Evolutionary conservation across 495 filamentous ascomycete genomes (phyloP).

Genomic region (Tuber magnatum): DNA sequence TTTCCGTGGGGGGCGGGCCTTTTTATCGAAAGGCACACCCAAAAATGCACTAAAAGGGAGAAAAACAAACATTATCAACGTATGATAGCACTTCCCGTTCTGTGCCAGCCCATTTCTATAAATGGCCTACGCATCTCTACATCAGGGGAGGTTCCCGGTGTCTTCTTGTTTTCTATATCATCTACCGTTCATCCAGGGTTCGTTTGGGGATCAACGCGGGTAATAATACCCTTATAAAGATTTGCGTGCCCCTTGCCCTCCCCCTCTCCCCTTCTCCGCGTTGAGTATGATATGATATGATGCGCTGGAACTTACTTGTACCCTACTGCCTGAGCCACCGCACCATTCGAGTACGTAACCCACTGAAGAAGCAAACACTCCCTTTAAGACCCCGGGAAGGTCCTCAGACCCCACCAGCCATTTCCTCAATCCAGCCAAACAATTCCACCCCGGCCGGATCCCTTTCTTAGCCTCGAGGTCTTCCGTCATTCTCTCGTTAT

Average conservation of each 20-base stretch:
- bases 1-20: not conserved
- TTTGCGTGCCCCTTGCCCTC: slow-evolving; percentile 6
- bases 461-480: not conserved
- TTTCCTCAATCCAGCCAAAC: slow-evolving; percentile 5
- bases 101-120: not conserved
- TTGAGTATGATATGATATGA: not conserved
- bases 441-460: not conserved
- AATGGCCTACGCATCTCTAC: not conserved
- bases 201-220: slow-evolving; percentile 6
- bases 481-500: not conserved
- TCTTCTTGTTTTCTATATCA: not conserved
- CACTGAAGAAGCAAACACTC: not conserved
- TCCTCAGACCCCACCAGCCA: slow-evolving; percentile 10
- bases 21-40: not conserved
- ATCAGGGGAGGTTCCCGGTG: not conserved
- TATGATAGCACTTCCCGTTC: not conserved
- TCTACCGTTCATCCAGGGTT: slow-evolving; percentile 6
- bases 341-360: not conserved
- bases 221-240: slow-evolving; percentile 8
- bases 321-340: not conserved
- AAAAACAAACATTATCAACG: not conserved
- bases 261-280: not conserved
- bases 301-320: not conserved
- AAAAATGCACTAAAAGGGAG: not conserved
- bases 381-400: not conserved